Percentiles rank a stretch among this genome's conserved stretches.
phyloP scores from a whole-genome alignment of 331 rosid genomes.

The Dryas integrifolia region DNA sequence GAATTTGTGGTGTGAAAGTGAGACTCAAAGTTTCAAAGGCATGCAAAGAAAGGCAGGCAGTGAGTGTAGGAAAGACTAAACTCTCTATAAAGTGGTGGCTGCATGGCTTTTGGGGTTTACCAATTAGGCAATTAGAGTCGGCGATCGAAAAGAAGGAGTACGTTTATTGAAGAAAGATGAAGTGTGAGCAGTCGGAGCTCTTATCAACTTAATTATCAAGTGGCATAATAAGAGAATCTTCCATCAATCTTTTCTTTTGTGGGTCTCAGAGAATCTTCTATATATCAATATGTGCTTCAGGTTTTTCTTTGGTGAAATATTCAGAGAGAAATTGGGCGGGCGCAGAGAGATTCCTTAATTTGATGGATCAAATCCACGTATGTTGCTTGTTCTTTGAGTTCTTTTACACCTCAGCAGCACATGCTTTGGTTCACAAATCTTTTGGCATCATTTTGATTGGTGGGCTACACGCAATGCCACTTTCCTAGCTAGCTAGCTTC shows the following conservation, averaged over 20 bases:
- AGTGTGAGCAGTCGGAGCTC: constrained; percentile 41
- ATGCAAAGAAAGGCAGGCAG: background rate
- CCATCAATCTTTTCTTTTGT: background rate
- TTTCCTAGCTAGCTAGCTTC: constrained; percentile 12
- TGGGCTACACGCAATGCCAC: constrained; percentile 85
- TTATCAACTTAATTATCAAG: constrained; percentile 33
- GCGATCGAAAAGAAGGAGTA: no score
- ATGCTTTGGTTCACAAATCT: constrained; percentile 52
- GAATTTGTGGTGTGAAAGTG: background rate
- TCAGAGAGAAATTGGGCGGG: no score
- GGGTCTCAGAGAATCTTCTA: no score
- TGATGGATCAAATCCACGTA: constrained; percentile 10
- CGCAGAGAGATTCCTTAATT: constrained; percentile 24
- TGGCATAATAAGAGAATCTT: constrained; percentile 11
- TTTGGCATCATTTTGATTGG: constrained; percentile 38
- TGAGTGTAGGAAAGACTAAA: background rate
- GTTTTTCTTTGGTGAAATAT: no score
- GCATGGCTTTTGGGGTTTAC: constrained; percentile 20
- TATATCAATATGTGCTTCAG: no score
- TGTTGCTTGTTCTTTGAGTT: constrained; percentile 36
- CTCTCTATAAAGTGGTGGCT: background rate
- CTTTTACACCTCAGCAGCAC: constrained; percentile 84
- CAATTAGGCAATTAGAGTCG: no score
- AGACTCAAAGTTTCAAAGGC: background rate
- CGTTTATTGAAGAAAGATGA: no score